These are phyloP conservation scores for Neurospora discreta DNA, from an alignment of 495 filamentous ascomycete species.

Conservation along the genomic window DNA sequence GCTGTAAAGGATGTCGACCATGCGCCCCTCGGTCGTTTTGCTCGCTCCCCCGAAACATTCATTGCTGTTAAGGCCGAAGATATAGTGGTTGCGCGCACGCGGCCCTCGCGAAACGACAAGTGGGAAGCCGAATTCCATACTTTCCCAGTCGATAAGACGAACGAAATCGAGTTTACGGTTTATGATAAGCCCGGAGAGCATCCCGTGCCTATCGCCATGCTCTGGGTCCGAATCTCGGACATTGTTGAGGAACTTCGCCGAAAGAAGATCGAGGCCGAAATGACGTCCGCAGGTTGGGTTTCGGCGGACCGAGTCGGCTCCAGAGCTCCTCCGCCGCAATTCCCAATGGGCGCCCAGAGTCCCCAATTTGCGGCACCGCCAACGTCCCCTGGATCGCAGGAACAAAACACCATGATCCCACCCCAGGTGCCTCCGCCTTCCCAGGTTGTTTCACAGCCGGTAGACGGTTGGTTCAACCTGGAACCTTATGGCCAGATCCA, in stretches of 20 bases:
- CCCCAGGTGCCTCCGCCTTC: constrained; percentile 21
- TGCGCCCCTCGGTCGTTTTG: constrained; percentile 74
- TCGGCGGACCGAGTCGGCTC: constrained; percentile 83
- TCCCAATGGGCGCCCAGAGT: constrained; percentile 39
- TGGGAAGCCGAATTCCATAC: constrained; percentile 88
- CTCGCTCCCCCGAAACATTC: constrained; percentile 85
- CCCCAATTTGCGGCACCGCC: constrained; percentile 33
- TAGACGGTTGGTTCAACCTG: constrained; percentile 94
- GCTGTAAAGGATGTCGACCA: constrained; percentile 94
- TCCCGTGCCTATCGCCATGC: constrained; percentile 82
- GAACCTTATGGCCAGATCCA: constrained; percentile 84
- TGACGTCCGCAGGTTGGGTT: constrained; percentile 86
- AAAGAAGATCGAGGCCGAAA: constrained; percentile 92
- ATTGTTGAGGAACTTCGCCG: constrained; percentile 95
- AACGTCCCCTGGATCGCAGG: constrained; percentile 18
- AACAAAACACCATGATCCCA: constrained; percentile 6
- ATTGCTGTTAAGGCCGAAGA: constrained; percentile 96
- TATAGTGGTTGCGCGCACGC: constrained; percentile 78
- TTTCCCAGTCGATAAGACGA: constrained; percentile 92
- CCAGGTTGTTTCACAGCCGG: constrained; percentile 47
- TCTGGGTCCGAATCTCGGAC: constrained; percentile 95
- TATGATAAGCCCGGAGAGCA: constrained; percentile 91
- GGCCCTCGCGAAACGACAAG: constrained; percentile 69
- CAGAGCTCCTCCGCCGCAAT: constrained; percentile 38
- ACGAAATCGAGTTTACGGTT: constrained; percentile 94